Evolutionary conservation across 2,329 filamentous ascomycete genomes (phyloP).

Genomic region (Colletotrichum sp.): DNA sequence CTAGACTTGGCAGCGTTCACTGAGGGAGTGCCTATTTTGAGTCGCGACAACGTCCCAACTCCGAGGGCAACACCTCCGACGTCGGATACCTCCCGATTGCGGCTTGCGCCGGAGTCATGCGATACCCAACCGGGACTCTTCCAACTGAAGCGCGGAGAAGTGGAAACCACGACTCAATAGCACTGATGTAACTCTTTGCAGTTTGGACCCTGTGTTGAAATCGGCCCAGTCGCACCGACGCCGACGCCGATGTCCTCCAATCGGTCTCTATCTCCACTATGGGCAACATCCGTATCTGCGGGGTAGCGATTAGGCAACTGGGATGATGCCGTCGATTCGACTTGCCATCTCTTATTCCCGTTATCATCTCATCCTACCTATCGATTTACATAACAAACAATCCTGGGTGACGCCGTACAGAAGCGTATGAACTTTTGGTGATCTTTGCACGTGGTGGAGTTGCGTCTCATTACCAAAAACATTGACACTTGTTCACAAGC

Average conservation of each 20-base stretch:
- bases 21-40: not conserved
- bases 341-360: not conserved
- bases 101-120: not conserved
- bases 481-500: not conserved
- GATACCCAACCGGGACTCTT: not conserved
- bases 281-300: not conserved
- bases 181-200: not conserved
- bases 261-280: not conserved
- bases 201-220: not conserved
- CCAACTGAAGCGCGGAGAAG: not conserved
- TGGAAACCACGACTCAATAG: not conserved
- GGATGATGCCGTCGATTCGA: not conserved
- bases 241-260: not conserved
- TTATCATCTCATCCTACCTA: not conserved
- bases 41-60: not conserved
- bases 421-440: not conserved
- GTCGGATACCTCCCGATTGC: not conserved
- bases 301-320: not conserved
- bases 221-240: not conserved
- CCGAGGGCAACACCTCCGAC: not conserved
- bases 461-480: not conserved
- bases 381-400: not conserved
- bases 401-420: not conserved
- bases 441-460: not conserved
- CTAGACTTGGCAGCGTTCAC: not conserved